phyloP scores from a whole-genome alignment of 495 filamentous ascomycete species.

The Penicillium argentinense region DNA sequence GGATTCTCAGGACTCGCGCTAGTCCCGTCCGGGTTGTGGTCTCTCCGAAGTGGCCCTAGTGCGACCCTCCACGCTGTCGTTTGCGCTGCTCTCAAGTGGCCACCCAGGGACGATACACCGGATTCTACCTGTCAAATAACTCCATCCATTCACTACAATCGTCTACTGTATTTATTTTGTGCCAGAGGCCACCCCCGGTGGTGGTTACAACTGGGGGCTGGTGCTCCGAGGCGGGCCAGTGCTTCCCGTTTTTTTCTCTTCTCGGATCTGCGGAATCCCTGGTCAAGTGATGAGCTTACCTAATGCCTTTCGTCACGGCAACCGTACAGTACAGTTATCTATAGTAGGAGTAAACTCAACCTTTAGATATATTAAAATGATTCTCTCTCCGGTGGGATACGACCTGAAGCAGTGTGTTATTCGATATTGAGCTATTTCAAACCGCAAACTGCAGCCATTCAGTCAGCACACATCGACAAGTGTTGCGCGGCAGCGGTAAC shows the following conservation, averaged over 20 bases:
- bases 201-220: no score
- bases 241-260: constrained; percentile 43
- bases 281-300: constrained; percentile 36
- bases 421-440: no score
- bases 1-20: constrained; percentile 49
- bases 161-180: no score
- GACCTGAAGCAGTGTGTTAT: no score
- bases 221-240: constrained; percentile 31
- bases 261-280: constrained; percentile 41
- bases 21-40: constrained; percentile 44
- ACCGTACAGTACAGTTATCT: constrained; percentile 13
- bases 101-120: no score
- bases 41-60: constrained; percentile 52
- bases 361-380: constrained; percentile 1
- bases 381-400: no score
- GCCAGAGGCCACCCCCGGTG: not conserved
- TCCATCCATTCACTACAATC: not conserved
- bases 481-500: no score
- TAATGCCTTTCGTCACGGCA: constrained; percentile 43
- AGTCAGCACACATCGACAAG: no score
- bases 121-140: no score
- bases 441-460: no score
- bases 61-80: constrained; percentile 24
- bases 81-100: not conserved
- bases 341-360: not conserved